These are phyloP conservation scores for Cubamyces sp. DNA, from an alignment of 768 basidiomycete genomes.

Conservation along the genomic window DNA sequence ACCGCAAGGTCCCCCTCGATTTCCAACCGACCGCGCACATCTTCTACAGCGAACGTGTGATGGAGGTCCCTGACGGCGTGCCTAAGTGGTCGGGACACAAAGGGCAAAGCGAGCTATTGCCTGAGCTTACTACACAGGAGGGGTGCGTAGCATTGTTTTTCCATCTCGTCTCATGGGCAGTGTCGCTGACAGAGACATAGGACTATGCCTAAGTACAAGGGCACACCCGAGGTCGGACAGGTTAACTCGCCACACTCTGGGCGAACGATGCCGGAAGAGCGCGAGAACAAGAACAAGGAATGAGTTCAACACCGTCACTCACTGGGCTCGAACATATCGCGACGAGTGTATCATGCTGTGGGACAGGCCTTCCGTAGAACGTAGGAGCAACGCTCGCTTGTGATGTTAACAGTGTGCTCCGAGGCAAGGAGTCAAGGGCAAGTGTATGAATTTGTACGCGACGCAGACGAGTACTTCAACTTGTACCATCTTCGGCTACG, in stretches of 20 bases:
- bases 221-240: constrained; percentile 31
- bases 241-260: not conserved
- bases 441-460: no score
- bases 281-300: not conserved
- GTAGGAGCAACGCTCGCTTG: no score
- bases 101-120: constrained; percentile 32
- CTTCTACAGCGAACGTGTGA: constrained; percentile 35
- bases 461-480: no score
- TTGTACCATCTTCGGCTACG: no score
- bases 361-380: no score
- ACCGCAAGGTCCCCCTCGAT: constrained; percentile 30
- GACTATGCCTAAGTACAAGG: constrained; percentile 32
- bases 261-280: not conserved
- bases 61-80: constrained; percentile 37
- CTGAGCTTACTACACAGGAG: constrained; percentile 30
- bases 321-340: not conserved
- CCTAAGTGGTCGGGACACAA: constrained; percentile 39
- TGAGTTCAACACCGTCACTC: not conserved
- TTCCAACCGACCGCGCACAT: constrained; percentile 38
- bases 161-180: not conserved
- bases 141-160: constrained; percentile 24
- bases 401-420: no score
- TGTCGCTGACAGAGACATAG: constrained; percentile 1
- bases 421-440: no score
- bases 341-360: no score